These are phyloP conservation scores for Hemisphaericaspora xylofermentans DNA, from an alignment of 1,139 yeast species.

Conservation along the genomic window DNA sequence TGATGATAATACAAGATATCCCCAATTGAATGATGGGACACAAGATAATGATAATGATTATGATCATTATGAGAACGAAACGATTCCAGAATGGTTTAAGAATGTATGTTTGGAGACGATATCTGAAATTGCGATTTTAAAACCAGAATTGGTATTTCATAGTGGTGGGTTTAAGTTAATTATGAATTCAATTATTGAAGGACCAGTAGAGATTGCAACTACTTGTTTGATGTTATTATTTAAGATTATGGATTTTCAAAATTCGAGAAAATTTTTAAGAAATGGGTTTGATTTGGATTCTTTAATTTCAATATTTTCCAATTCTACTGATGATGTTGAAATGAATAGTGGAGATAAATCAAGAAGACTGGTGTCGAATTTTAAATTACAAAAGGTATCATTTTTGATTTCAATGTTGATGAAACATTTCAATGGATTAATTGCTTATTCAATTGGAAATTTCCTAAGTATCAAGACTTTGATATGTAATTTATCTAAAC, in stretches of 20 bases:
- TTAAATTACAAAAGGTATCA: constrained; percentile 59
- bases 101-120: constrained; percentile 64
- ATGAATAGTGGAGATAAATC: not conserved
- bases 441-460: constrained; percentile 59
- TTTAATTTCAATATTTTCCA: constrained; percentile 59
- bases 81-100: constrained; percentile 46
- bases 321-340: constrained; percentile 13
- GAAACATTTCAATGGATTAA: constrained; percentile 76
- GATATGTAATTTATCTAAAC: constrained; percentile 60
- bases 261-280: constrained; percentile 54
- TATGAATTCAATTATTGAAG: constrained; percentile 59
- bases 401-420: constrained; percentile 59
- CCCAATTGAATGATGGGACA: not conserved
- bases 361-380: constrained; percentile 11
- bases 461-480: constrained; percentile 60
- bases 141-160: constrained; percentile 59
- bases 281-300: constrained; percentile 65
- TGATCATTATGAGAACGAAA: not conserved
- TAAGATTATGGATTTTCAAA: constrained; percentile 59
- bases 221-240: constrained; percentile 57
- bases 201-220: constrained; percentile 57
- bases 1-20: constrained; percentile 13
- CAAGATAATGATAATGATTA: not conserved
- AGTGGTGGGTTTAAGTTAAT: constrained; percentile 67
- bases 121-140: constrained; percentile 62